Conservation (phyloP, 768 basidiomycete genomes). For the Xerocomus potaroensis region DNA sequence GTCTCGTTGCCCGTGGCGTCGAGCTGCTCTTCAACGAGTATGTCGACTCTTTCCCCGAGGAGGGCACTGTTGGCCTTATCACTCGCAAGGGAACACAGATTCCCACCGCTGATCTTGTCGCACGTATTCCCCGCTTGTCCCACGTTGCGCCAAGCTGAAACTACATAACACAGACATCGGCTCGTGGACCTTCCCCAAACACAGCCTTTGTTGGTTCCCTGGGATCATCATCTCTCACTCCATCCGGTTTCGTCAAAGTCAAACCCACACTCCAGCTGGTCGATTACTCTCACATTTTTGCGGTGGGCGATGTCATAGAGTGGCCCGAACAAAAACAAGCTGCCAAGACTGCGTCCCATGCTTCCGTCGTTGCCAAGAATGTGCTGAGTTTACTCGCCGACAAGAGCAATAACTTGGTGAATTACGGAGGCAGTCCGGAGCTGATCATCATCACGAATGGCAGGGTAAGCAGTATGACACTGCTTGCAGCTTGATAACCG, state of each 20-base stretch:
- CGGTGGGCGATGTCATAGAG: conserved; percentile 61
- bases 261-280: conserved; percentile 53
- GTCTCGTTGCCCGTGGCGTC: conserved; percentile 42
- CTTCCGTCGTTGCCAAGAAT: conserved; percentile 43
- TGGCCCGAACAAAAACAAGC: conserved; percentile 60
- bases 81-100: conserved; percentile 51
- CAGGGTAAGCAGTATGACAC: conserved; percentile 40
- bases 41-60: conserved; percentile 43
- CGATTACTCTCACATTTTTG: conserved; percentile 53
- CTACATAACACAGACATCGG: conserved; percentile 17
- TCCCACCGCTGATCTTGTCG: conserved; percentile 52
- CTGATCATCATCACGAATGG: conserved; percentile 53
- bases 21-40: conserved; percentile 49
- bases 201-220: conserved; percentile 52
- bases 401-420: conserved; percentile 27
- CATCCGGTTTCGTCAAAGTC: conserved; percentile 45
- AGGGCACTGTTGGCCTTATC: conserved; percentile 35
- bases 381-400: conserved; percentile 42
- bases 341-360: conserved; percentile 46
- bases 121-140: conserved; percentile 27
- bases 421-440: conserved; percentile 49
- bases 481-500: not conserved
- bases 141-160: conserved; percentile 1
- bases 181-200: conserved; percentile 41
- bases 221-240: conserved; percentile 31